phyloP scores from a whole-genome alignment of 305 asterid species.

The Plantago lanceolata region DNA sequence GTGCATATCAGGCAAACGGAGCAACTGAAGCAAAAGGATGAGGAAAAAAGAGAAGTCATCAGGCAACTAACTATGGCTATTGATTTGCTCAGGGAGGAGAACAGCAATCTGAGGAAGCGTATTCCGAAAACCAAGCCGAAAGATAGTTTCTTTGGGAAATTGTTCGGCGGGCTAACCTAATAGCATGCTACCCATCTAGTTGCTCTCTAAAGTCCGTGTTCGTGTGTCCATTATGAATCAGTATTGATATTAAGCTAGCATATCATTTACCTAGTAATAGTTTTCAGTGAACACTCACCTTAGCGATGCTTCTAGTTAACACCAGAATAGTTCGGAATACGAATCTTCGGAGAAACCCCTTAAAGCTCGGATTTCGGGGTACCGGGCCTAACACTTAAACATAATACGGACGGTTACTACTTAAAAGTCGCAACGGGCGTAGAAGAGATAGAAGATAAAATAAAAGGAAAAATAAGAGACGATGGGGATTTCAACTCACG shows the following conservation, averaged over 20 bases:
- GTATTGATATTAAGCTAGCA: conserved; percentile 12
- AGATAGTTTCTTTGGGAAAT: conserved; percentile 52
- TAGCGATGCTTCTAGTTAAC: no score
- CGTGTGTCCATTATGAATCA: not conserved
- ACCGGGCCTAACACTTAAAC: no score
- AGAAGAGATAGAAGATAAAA: no score
- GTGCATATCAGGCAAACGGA: no score
- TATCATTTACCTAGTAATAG: not conserved
- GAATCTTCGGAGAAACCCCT: no score
- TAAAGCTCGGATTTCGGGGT: no score
- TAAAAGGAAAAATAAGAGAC: no score
- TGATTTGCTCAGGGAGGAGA: conserved; percentile 71
- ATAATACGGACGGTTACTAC: no score
- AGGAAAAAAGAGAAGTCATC: conserved; percentile 87
- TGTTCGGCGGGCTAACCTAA: conserved; percentile 46
- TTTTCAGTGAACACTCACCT: no score
- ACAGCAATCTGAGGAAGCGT: conserved; percentile 43
- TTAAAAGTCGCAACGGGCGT: no score
- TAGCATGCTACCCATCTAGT: conserved; percentile 32
- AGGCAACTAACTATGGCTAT: conserved; percentile 72
- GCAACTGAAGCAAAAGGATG: conserved; percentile 63
- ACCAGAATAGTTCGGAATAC: no score
- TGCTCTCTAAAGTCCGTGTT: conserved; percentile 31
- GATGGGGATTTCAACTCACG: no score
- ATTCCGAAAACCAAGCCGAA: conserved; percentile 31